Evolutionary conservation across 768 basidiomycete species (phyloP).

Genomic region (Boletus edulis): DNA sequence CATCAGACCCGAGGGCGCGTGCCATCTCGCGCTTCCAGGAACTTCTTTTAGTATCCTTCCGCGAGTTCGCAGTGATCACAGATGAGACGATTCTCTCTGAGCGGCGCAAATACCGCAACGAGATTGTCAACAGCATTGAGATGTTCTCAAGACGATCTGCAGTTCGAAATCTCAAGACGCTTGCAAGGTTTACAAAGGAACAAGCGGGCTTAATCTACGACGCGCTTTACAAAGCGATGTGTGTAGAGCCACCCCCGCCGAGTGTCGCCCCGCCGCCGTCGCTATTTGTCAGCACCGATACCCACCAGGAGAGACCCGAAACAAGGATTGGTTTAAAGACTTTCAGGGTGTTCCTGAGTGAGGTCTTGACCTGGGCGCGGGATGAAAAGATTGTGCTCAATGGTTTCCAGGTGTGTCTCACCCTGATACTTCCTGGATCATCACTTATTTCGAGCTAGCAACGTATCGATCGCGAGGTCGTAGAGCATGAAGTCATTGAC

Average conservation of each 20-base stretch:
- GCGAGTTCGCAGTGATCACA: slow-evolving; percentile 94
- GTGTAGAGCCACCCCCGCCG: slow-evolving; percentile 67
- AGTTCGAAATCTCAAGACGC: slow-evolving; percentile 77
- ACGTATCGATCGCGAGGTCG: slow-evolving; percentile 85
- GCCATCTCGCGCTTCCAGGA: slow-evolving; percentile 98
- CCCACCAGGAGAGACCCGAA: slow-evolving; percentile 75
- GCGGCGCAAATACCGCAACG: slow-evolving; percentile 79
- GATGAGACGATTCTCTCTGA: slow-evolving; percentile 91
- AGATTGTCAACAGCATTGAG: slow-evolving; percentile 92
- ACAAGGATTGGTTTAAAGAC: slow-evolving; percentile 84
- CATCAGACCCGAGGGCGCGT: slow-evolving; percentile 82
- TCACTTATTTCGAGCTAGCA: slow-evolving; percentile 44
- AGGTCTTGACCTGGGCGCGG: slow-evolving; percentile 93
- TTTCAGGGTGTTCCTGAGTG: slow-evolving; percentile 87
- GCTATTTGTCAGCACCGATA: slow-evolving; percentile 56
- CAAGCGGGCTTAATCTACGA: slow-evolving; percentile 91
- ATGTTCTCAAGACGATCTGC: slow-evolving; percentile 91
- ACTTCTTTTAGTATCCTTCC: slow-evolving; percentile 92
- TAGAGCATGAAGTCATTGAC: slow-evolving; percentile 95
- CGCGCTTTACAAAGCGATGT: slow-evolving; percentile 83
- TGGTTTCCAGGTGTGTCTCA: slow-evolving; percentile 71
- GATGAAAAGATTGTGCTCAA: slow-evolving; percentile 91
- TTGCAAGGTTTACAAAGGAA: slow-evolving; percentile 83
- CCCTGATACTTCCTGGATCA: background rate
- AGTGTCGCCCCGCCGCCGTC: slow-evolving; percentile 45